These are phyloP conservation scores for Forsythia viridissima DNA, from an alignment of 257 asterid species.

Conservation along the genomic window DNA sequence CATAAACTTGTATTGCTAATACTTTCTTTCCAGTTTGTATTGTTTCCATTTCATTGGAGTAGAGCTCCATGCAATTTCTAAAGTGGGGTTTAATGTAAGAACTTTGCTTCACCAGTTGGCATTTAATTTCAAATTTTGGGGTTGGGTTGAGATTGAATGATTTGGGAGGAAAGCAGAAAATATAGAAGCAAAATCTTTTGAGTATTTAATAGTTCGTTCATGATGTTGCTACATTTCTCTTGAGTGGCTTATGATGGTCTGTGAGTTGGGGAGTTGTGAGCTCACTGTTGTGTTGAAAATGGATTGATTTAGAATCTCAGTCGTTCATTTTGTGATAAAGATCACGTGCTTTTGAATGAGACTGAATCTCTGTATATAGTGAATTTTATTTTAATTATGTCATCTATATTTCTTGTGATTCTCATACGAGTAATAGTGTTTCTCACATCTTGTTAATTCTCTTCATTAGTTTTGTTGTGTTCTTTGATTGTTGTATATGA, in stretches of 20 bases:
- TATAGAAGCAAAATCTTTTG: not conserved
- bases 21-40: not conserved
- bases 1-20: conserved; percentile 7
- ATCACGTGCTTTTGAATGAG: not conserved
- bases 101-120: not conserved
- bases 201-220: too few species aligned
- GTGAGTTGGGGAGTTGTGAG: not conserved
- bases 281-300: not conserved
- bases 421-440: not conserved
- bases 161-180: not conserved
- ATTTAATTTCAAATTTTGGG: not conserved
- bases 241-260: not conserved
- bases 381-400: not conserved
- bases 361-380: not conserved
- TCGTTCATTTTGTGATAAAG: not conserved
- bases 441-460: conserved; percentile 1
- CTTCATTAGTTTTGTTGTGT: not conserved
- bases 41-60: conserved; percentile 11
- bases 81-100: not conserved
- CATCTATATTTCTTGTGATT: not conserved
- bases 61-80: not conserved
- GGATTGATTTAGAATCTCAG: not conserved
- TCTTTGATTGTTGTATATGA: not conserved
- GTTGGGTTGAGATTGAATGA: not conserved
- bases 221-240: too few species aligned